Evolutionary conservation across 2,329 filamentous ascomycete genomes (phyloP), one percentile per base, ranked within the genome.

Genomic region (Paecilomyces formosus): DNA sequence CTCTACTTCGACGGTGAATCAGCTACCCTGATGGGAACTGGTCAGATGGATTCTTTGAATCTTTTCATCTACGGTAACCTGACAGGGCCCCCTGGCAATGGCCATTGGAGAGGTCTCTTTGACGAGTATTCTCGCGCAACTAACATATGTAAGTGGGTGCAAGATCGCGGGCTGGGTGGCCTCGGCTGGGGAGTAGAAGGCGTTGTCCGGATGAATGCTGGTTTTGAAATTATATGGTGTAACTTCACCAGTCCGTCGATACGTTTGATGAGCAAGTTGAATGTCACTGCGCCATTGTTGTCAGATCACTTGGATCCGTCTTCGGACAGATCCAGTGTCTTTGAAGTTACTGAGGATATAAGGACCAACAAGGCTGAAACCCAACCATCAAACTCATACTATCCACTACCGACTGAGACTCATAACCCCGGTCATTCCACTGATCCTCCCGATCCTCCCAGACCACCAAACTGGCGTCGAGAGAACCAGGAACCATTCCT

Each of bases 161-260:
- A 62, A 26, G 65, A 69, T 8, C 66, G 70, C 3, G 69, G 73
- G 0, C 70, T 82, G 13, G 73, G 79, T 5, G 78, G 78, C 1
- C 60, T 62, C 8, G 78, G 76, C 4, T 81, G 77, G 79, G 79
- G 78, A 39, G 76, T 78, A 31, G 80, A 83, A 63, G 79, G 77
- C 1, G 68, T 81, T 35, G 75, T 82, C 50, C 72, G 79, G 58
- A 81, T 81, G 79, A 81, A 81, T 63, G 76, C 79, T 12, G 79
- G 78, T 3, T 81, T 81, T 59, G 79, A 81, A 67, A 67, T 81
- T 64, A 79, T 81, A n/a, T 80, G 79, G 79, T 81, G 79, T 62
- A 72, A 81, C 58, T 82, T 82, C 56, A 66, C 71, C 24, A 78
- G 76, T 57, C 73, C 74, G 9, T 78, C 74, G 18, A 62, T 80